Percentiles rank a stretch among this genome's conserved stretches.
These are phyloP conservation scores for Calonectria montana DNA, from an alignment of 2,329 filamentous ascomycete species.

Conservation along the genomic window DNA sequence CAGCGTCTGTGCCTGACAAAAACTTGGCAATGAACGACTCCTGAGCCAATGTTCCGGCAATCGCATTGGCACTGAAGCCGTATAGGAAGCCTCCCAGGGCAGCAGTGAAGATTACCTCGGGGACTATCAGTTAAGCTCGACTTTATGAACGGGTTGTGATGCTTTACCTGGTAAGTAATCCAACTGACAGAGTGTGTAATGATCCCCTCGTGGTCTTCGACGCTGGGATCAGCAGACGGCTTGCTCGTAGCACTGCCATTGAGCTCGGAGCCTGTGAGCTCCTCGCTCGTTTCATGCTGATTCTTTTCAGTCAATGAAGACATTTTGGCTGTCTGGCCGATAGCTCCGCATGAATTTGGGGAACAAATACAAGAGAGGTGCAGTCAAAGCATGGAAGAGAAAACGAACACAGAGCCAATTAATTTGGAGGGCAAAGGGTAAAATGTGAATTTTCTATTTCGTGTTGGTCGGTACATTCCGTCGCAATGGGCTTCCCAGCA, in stretches of 20 bases:
- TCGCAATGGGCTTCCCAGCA: background rate
- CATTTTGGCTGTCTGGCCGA: constrained; percentile 8
- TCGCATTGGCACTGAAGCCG: constrained; percentile 31
- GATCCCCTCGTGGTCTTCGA: constrained; percentile 4
- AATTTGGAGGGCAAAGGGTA: background rate
- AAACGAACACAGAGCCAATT: background rate
- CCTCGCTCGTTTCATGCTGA: constrained; percentile 16
- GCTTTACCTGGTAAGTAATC: constrained; percentile 26
- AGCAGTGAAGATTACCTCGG: constrained; percentile 29
- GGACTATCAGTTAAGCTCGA: background rate
- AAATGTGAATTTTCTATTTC: background rate
- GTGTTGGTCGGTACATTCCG: background rate
- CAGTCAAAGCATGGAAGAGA: background rate
- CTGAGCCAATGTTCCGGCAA: constrained; percentile 32
- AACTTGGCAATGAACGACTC: constrained; percentile 32
- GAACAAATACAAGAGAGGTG: background rate
- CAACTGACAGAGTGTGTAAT: constrained; percentile 26
- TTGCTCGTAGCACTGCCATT: constrained; percentile 15
- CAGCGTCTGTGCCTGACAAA: constrained; percentile 17
- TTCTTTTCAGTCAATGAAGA: constrained; percentile 13
- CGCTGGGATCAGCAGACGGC: constrained; percentile 12
- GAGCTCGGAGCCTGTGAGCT: constrained; percentile 7
- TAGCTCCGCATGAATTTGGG: background rate
- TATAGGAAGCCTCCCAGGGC: constrained; percentile 27
- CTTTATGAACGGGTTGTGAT: background rate